Evolutionary conservation across 179 eudicot species (phyloP), one percentile per base, ranked within the genome.

Genomic region (Corrigiola litoralis): DNA sequence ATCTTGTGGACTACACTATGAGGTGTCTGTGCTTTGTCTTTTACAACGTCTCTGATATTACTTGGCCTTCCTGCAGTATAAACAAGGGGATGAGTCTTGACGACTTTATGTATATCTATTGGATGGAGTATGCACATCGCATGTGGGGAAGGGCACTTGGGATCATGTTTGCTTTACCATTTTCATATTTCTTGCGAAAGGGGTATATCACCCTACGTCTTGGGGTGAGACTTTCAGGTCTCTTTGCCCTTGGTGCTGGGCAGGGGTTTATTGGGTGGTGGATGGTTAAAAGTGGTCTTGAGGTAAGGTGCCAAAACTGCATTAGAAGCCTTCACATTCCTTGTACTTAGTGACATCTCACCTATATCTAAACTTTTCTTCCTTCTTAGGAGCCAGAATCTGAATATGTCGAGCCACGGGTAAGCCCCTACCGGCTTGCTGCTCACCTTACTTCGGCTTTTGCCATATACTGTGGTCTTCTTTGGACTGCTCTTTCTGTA

Each of bases 141-240:
- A 89, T 87, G 97, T 94, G 99, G 99, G 99, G 99, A 76, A 94
- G 97, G 82, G 96, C 85, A 41, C 76, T 94, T 52, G 97, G 96
- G 31, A 69, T 94, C 74, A 87, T 94, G 95, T 90, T 94, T 82
- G 97, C 91, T 42, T 74, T 94, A 63, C 99, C 97, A 31, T 94
- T 90, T 74, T 87, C 95, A 51, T 94, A 90, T 80, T 94, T 94
- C 63, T 67, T 90, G 38, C 86, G 95, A 2, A 94, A 84, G 66
- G 89, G 99, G 48, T 94, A 86, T 70, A 94, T 94, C 54, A 87
- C 95, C 21, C 25, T 73, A 46, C 84, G 72, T 61, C 90, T 90
- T 64, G 99, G 87, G 63, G 29, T 80, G 63, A 87, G 89, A 79
- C 96, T 90, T 32, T 81, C 91, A 56, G 85, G 81, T 38, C 79